Base-by-base conservation (phyloP, 2,329 filamentous ascomycete genomes). In the Talaromyces sp. region DNA sequence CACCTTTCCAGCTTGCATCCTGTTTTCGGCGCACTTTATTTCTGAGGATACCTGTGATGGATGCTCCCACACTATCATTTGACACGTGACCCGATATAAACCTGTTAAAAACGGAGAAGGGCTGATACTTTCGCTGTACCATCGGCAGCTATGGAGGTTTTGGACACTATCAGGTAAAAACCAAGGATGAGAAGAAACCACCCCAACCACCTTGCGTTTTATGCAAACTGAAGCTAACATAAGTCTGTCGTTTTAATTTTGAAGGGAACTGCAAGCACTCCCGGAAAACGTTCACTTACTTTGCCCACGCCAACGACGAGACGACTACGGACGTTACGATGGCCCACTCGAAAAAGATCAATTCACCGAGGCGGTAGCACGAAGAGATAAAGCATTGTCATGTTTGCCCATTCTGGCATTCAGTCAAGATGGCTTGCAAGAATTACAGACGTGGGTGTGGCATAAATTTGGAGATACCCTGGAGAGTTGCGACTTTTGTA, bases 391-490 rank as follows among this genome's bases (percentile, higher is more conserved):
- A 32, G 86, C 87, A 56, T 85, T 89, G 64, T 85, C 84, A 69
- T 88, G 85, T 61, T 86, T 87, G 63, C 79, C 89, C 48, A 83
- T 92, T 14, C 80, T 91, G 59, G 89, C 87, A 19, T 85, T 90
- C 63, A 83, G 82, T 59, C 80, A 83, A 54, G 83, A 85, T 54
- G 81, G 84, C 56, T 83, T 84, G 3, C 83, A 83, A 29, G 78
- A 81, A 61, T 83, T 88, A 74, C 79, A 87, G 48, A 77, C 80
- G 14, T 82, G 84, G 64, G 88, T 90, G 67, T 81, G 79, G 57
- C 68, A 74, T 5, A 80, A 82, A 21, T 78, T 89, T 21, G 83
- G 88, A 63, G 71, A 77, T 11, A 82, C 83, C 43, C 78, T 92
- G 26, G 83, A 80, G 60, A 79, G 76, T 60, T 92, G 89, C 73